Evolutionary conservation across 495 filamentous ascomycete species (phyloP).

Genomic region (Podospora tetraspora): DNA sequence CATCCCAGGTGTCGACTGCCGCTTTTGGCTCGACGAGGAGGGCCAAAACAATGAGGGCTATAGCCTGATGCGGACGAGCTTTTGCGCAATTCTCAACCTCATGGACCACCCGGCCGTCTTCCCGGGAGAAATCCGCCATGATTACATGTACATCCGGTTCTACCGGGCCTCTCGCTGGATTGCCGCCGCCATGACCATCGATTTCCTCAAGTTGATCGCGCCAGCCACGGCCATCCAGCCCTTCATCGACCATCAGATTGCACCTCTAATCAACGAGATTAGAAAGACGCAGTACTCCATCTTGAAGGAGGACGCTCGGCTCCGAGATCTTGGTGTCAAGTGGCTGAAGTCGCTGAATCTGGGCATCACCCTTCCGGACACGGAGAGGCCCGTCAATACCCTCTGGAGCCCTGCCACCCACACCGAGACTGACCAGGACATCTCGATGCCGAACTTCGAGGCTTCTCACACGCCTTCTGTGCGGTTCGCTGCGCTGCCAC

Average conservation of each 20-base stretch:
- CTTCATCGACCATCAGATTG: conserved; percentile 15
- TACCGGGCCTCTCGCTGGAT: conserved; percentile 25
- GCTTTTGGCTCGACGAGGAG: conserved; percentile 18
- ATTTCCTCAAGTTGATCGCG: conserved; percentile 6
- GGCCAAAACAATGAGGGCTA: conserved; percentile 1
- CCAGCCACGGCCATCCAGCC: conserved; percentile 7
- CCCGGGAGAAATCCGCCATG: conserved; percentile 24
- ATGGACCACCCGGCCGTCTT: conserved; percentile 18
- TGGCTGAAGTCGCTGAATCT: conserved; percentile 10
- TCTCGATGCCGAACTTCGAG: neutral
- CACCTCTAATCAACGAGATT: conserved; percentile 5
- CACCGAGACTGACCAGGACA: neutral
- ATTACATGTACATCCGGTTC: conserved; percentile 22
- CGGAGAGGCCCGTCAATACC: neutral
- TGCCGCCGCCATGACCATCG: conserved; percentile 16
- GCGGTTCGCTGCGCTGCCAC: neutral
- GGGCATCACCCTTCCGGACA: neutral
- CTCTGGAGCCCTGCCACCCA: neutral
- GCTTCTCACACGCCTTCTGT: neutral
- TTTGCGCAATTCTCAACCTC: conserved; percentile 14
- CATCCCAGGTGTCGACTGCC: conserved; percentile 17
- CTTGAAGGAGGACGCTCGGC: neutral
- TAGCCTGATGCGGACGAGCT: conserved; percentile 22
- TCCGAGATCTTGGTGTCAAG: neutral
- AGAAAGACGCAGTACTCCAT: conserved; percentile 4